A percentile compares a stretch with the other conserved stretches of the same genome.
Evolutionary conservation across 257 asterid genomes (phyloP).

Genomic region (Hygrophila difformis): DNA sequence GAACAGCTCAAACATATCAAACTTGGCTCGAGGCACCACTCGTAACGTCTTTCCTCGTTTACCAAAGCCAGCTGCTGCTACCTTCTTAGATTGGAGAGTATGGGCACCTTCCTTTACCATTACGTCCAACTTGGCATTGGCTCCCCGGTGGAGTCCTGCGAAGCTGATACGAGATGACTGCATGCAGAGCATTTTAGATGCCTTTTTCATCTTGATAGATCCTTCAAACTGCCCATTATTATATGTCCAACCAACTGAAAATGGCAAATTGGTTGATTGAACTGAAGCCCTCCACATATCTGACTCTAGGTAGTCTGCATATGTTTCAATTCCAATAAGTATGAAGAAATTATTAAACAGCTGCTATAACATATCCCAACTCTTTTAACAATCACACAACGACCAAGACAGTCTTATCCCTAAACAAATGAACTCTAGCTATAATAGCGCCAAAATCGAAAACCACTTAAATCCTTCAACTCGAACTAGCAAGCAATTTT

Average conservation of each 20-base stretch:
- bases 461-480: too few species aligned
- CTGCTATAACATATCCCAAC: not conserved
- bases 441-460: too few species aligned
- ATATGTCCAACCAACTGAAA: constrained; percentile 42
- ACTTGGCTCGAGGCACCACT: constrained; percentile 60
- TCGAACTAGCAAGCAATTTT: too few species aligned
- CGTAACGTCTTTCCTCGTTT: constrained; percentile 43
- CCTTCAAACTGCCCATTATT: constrained; percentile 40
- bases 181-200: constrained; percentile 46
- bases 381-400: too few species aligned
- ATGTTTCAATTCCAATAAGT: too few species aligned
- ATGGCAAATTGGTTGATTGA: constrained; percentile 58
- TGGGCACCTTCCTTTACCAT: constrained; percentile 30
- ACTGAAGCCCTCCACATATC: constrained; percentile 68
- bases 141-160: constrained; percentile 67
- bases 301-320: constrained; percentile 33
- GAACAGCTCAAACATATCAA: constrained; percentile 99
- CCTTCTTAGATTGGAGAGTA: constrained; percentile 64
- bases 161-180: constrained; percentile 34
- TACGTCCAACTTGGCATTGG: constrained; percentile 61
- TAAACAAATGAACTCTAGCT: too few species aligned
- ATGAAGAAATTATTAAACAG: constrained; percentile 14
- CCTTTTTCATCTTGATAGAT: constrained; percentile 34
- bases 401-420: too few species aligned
- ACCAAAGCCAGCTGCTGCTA: constrained; percentile 35